These are phyloP conservation scores for cucumber (Cucumis sativus) DNA, from an alignment of 306 rosid genomes.

Conservation along the genomic window Cucumber_9930_V3 NC_026657.2:27797501-27798000, in stretches of 20 bases:
- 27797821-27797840: not conserved
- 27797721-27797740: not conserved
- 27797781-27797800: not conserved
- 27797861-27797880: not conserved
- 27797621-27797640: not conserved
- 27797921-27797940: slow-evolving; percentile 7
- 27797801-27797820: not conserved
- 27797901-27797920: not conserved
- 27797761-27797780: not conserved
- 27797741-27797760: not conserved
- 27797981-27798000: slow-evolving; percentile 34
- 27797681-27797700: not conserved
- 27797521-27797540: not conserved
- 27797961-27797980: not conserved
- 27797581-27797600: not conserved
- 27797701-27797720: not conserved
- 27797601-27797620: not conserved
- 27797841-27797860: not conserved
- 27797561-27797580: not conserved
- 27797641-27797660: not conserved
- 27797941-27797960: slow-evolving; percentile 18
- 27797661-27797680: not conserved
- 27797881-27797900: not conserved
- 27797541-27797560: not conserved
- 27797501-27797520: not conserved